Percentiles rank a stretch among this genome's conserved stretches.
Conservation (phyloP, 2,329 filamentous ascomycete genomes). For the Dactylellina sp. region DNA sequence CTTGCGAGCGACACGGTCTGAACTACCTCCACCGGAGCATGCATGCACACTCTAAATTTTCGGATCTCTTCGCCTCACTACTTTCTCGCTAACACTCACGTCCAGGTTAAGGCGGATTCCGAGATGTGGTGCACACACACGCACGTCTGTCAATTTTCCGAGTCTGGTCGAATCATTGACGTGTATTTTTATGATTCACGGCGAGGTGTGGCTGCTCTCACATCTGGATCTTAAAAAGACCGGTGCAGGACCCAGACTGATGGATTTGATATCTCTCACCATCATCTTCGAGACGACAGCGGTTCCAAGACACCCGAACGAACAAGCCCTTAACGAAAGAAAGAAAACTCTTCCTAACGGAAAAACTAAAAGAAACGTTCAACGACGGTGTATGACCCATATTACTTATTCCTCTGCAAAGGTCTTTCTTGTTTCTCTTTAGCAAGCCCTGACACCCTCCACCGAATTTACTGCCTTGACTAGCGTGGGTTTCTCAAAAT, state of each 20-base stretch:
- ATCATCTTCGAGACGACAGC: slow-evolving; percentile 50
- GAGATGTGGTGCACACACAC: slow-evolving; percentile 50
- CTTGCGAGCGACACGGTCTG: slow-evolving; percentile 50
- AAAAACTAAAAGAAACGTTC: slow-evolving; percentile 55
- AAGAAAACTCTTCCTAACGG: slow-evolving; percentile 31
- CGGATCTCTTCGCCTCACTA: slow-evolving; percentile 55
- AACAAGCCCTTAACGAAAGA: slow-evolving; percentile 21
- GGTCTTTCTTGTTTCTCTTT: slow-evolving; percentile 56
- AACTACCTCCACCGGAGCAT: slow-evolving; percentile 39
- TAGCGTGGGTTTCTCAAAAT: slow-evolving; percentile 55
- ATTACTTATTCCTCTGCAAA: slow-evolving; percentile 56
- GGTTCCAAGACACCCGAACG: slow-evolving; percentile 11
- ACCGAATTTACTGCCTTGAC: slow-evolving; percentile 43
- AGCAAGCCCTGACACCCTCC: slow-evolving; percentile 54
- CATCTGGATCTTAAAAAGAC: slow-evolving; percentile 54
- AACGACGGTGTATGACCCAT: slow-evolving; percentile 53
- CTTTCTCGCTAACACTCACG: slow-evolving; percentile 53
- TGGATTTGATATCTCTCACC: slow-evolving; percentile 46
- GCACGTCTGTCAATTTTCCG: slow-evolving; percentile 54
- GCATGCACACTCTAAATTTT: slow-evolving; percentile 52
- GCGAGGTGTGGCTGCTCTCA: slow-evolving; percentile 51
- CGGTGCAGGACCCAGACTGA: slow-evolving; percentile 45
- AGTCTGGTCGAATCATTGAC: slow-evolving; percentile 54
- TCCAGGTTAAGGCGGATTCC: slow-evolving; percentile 57
- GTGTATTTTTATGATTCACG: slow-evolving; percentile 55